Conservation (phyloP, 169 alveolate genomes). For the Eimeria acervulina region DNA sequence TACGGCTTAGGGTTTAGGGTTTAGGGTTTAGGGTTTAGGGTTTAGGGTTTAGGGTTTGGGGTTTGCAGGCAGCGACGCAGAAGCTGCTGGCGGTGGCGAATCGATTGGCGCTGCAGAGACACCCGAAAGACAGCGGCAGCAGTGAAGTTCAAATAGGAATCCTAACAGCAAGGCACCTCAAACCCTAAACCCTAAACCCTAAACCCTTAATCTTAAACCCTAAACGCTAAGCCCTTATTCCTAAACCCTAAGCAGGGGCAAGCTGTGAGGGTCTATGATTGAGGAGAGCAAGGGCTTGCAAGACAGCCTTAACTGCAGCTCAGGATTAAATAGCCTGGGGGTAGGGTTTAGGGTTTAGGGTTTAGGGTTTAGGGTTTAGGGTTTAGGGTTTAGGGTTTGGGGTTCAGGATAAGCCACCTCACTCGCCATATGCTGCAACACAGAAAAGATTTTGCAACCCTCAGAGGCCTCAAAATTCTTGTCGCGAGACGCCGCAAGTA, state of each 20-base stretch:
- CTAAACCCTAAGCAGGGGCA: neutral
- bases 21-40: conserved; percentile 17
- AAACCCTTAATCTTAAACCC: too few relatives aligned
- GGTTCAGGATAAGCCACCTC: conserved; percentile 21
- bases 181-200: conserved; percentile 11
- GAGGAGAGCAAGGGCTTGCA: too few relatives aligned
- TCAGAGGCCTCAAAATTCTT: conserved; percentile 47
- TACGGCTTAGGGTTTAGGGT: neutral
- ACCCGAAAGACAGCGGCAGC: conserved; percentile 16
- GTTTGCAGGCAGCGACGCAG: conserved; percentile 22
- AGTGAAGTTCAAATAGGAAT: conserved; percentile 10
- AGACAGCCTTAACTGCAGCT: neutral
- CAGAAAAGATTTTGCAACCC: conserved; percentile 28
- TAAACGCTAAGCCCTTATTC: too few relatives aligned
- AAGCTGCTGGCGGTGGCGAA: neutral
- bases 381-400: conserved; percentile 57
- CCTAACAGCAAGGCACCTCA: conserved; percentile 1
- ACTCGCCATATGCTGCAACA: conserved; percentile 42
- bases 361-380: conserved; percentile 59
- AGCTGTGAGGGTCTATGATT: neutral
- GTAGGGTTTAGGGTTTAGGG: neutral
- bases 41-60: conserved; percentile 11
- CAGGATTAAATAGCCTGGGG: neutral
- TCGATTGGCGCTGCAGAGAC: conserved; percentile 29
- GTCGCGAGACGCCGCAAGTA: conserved; percentile 69